Conservation (phyloP, 1,284 basidiomycete species). For the Apiotrichum montevideense region DNA sequence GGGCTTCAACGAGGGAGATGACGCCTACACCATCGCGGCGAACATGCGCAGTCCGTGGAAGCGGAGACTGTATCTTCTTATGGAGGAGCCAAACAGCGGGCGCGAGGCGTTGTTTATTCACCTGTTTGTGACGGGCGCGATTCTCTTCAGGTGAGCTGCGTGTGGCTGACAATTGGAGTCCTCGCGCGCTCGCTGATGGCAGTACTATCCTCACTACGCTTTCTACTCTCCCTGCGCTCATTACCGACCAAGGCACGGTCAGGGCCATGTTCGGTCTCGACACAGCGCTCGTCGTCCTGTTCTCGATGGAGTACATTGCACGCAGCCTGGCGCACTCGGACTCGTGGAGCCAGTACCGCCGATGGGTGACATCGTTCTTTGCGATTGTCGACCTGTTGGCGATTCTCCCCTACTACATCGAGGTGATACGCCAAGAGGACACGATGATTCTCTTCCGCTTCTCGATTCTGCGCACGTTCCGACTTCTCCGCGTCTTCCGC, state of each 20-base stretch:
- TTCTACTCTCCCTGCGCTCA: slow-evolving; percentile 76
- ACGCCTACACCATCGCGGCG: slow-evolving; percentile 42
- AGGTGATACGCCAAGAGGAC: slow-evolving; percentile 73
- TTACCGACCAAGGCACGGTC: slow-evolving; percentile 56
- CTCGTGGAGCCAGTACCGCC: slow-evolving; percentile 43
- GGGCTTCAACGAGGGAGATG: slow-evolving; percentile 43
- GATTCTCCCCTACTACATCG: slow-evolving; percentile 79
- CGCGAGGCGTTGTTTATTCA: slow-evolving; percentile 46
- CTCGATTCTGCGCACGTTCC: slow-evolving; percentile 70
- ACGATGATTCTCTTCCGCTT: slow-evolving; percentile 81
- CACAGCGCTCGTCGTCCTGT: slow-evolving; percentile 69
- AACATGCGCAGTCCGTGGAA: slow-evolving; percentile 41
- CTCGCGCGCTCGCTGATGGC: not conserved
- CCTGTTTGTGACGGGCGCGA: slow-evolving; percentile 40
- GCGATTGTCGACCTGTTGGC: slow-evolving; percentile 76
- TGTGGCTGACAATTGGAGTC: too few relatives aligned
- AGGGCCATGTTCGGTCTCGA: slow-evolving; percentile 70
- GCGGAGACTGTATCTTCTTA: slow-evolving; percentile 43
- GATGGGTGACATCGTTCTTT: slow-evolving; percentile 59
- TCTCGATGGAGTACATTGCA: slow-evolving; percentile 61
- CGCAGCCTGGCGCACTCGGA: slow-evolving; percentile 46
- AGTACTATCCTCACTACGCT: slow-evolving; percentile 75
- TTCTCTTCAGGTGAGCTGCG: slow-evolving; percentile 40
- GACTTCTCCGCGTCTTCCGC: slow-evolving; percentile 74
- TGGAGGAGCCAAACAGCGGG: slow-evolving; percentile 45